Conservation (phyloP, 352 stramenopile species). For the Globisporangium splendens region DNA sequence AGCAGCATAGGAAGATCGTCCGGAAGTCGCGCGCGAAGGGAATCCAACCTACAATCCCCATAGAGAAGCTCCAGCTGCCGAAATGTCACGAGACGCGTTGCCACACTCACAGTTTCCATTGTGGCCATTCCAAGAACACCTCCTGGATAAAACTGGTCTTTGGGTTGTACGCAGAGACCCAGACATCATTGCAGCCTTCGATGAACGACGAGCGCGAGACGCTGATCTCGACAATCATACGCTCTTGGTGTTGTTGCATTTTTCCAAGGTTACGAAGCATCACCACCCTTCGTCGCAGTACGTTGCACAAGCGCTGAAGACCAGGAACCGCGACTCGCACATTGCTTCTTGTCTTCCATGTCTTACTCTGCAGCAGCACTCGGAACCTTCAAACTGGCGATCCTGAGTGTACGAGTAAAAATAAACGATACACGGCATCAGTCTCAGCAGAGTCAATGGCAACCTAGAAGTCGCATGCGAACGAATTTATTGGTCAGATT, state of each 20-base stretch:
- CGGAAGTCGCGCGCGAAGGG: neutral
- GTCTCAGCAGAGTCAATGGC: neutral
- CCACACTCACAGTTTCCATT: neutral
- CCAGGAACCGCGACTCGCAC: conserved; percentile 46
- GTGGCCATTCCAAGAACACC: conserved; percentile 60
- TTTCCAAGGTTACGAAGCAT: conserved; percentile 24
- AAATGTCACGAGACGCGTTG: conserved; percentile 4
- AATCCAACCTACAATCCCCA: conserved; percentile 3
- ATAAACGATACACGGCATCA: neutral
- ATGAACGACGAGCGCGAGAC: conserved; percentile 19
- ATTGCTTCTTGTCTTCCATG: conserved; percentile 22
- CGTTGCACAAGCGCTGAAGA: conserved; percentile 34
- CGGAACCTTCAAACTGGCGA: neutral
- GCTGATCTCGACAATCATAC: conserved; percentile 51
- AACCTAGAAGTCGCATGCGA: no score
- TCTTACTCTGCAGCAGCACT: conserved; percentile 24
- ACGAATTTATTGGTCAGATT: neutral
- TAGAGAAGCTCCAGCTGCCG: conserved; percentile 13
- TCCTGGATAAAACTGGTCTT: conserved; percentile 27
- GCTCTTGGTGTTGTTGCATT: conserved; percentile 9
- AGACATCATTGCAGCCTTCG: conserved; percentile 19
- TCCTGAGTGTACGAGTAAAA: neutral
- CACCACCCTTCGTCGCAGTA: conserved; percentile 34
- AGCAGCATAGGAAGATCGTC: neutral
- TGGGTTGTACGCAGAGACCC: conserved; percentile 61